Evolutionary conservation across 2,329 filamentous ascomycete species (phyloP).

Genomic region (Clarireedia monteithiana): DNA sequence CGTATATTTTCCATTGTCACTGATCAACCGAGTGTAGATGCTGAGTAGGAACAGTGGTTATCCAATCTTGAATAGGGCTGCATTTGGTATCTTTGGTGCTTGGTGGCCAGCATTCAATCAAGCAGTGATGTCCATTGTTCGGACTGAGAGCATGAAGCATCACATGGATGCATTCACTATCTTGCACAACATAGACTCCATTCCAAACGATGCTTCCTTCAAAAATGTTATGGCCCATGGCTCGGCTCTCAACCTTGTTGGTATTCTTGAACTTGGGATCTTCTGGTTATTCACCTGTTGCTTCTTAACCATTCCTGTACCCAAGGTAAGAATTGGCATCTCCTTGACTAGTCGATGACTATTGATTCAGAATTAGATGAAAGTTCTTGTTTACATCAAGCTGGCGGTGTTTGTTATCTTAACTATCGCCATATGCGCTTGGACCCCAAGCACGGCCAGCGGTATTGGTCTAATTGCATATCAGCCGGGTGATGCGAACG

Average conservation of each 20-base stretch:
- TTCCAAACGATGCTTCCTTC: slow-evolving; percentile 34
- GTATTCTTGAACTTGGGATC: slow-evolving; percentile 36
- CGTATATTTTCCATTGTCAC: slow-evolving; percentile 20
- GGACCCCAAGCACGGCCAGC: slow-evolving; percentile 31
- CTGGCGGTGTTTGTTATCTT: slow-evolving; percentile 33
- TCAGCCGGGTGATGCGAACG: slow-evolving; percentile 27
- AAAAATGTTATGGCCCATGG: slow-evolving; percentile 34
- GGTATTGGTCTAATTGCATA: slow-evolving; percentile 25
- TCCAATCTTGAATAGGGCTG: slow-evolving; percentile 35
- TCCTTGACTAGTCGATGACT: slow-evolving; percentile 9
- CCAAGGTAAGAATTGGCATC: slow-evolving; percentile 21
- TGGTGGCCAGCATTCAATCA: slow-evolving; percentile 38
- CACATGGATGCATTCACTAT: not conserved
- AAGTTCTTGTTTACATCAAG: slow-evolving; percentile 29
- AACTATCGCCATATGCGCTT: slow-evolving; percentile 34
- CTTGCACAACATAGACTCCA: slow-evolving; percentile 28
- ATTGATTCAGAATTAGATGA: slow-evolving; percentile 24
- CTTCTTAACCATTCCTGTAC: slow-evolving; percentile 33
- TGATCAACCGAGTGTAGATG: not conserved
- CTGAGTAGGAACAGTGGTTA: slow-evolving; percentile 22
- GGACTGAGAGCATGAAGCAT: slow-evolving; percentile 33
- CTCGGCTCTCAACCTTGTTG: slow-evolving; percentile 33
- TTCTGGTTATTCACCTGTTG: slow-evolving; percentile 36
- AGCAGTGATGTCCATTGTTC: slow-evolving; percentile 32
- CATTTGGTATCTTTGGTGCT: slow-evolving; percentile 38